phyloP scores from a whole-genome alignment of 495 filamentous ascomycete genomes.

The Penicillium nucicola region DNA sequence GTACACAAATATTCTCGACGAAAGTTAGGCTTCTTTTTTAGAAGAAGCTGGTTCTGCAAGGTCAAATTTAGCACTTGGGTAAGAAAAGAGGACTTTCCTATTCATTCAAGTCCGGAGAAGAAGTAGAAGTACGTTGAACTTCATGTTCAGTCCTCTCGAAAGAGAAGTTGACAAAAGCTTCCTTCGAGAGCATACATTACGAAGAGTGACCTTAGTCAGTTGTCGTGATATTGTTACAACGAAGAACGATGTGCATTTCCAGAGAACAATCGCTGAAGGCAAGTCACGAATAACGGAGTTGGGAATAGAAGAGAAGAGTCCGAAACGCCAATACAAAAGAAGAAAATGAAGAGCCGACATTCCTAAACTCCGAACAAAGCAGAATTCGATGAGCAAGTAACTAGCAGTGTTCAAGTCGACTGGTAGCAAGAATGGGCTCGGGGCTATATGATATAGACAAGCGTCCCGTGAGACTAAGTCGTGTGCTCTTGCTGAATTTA shows the following conservation, averaged over 20 bases:
- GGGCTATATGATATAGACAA: constrained; percentile 4
- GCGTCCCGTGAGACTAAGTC: background rate
- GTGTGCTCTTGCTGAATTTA: constrained; percentile 37
- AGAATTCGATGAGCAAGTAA: constrained; percentile 2
- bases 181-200: background rate
- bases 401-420: background rate
- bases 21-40: too few relatives aligned
- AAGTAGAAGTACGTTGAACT: too few relatives aligned
- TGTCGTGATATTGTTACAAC: constrained; percentile 13
- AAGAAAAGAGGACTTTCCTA: too few relatives aligned
- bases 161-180: background rate
- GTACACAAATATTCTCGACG: too few relatives aligned
- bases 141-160: too few relatives aligned
- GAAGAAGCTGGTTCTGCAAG: too few relatives aligned
- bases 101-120: too few relatives aligned
- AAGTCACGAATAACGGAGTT: constrained; percentile 10
- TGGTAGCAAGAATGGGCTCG: background rate
- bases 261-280: constrained; percentile 18
- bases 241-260: constrained; percentile 15
- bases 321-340: constrained; percentile 18
- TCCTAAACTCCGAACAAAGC: constrained; percentile 21
- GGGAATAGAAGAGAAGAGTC: constrained; percentile 15
- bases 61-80: too few relatives aligned
- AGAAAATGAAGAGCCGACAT: background rate
- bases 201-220: background rate